Evolutionary conservation across 768 basidiomycete species (phyloP).

Genomic region (Leccinum aurantiacum): DNA sequence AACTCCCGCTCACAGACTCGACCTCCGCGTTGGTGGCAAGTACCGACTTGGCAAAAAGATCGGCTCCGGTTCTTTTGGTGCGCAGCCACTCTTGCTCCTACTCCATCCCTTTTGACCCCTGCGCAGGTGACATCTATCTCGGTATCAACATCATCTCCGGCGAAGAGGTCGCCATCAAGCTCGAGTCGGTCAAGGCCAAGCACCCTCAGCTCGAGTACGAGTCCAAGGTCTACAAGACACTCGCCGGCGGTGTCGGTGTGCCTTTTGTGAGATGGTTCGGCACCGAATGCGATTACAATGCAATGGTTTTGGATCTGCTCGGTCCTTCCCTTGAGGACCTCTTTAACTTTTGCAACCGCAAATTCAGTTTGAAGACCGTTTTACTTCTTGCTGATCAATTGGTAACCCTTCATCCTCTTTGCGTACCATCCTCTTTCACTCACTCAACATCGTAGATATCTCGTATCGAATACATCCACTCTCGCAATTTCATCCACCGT

Average conservation of each 20-base stretch:
- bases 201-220: conserved; percentile 99
- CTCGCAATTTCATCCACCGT: conserved; percentile 95
- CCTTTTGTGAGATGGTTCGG: conserved; percentile 97
- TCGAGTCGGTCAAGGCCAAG: conserved; percentile 99
- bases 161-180: conserved; percentile 99
- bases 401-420: conserved; percentile 38
- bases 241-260: conserved; percentile 97
- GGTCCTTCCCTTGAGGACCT: conserved; percentile 90
- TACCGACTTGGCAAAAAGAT: conserved; percentile 99
- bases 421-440: conserved; percentile 43
- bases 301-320: conserved; percentile 97
- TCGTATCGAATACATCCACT: conserved; percentile 99
- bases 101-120: conserved; percentile 10
- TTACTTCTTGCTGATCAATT: conserved; percentile 95
- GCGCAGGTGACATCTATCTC: conserved; percentile 89
- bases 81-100: conserved; percentile 32
- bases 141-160: conserved; percentile 99
- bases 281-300: conserved; percentile 98
- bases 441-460: conserved; percentile 67
- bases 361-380: conserved; percentile 96
- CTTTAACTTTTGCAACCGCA: conserved; percentile 96
- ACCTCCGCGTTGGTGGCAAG: conserved; percentile 90
- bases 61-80: conserved; percentile 96
- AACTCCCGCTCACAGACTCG: conserved; percentile 65
- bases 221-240: conserved; percentile 93